phyloP scores from a whole-genome alignment of 176 grass and related monocot species.

The Aegilops speltoides region DNA sequence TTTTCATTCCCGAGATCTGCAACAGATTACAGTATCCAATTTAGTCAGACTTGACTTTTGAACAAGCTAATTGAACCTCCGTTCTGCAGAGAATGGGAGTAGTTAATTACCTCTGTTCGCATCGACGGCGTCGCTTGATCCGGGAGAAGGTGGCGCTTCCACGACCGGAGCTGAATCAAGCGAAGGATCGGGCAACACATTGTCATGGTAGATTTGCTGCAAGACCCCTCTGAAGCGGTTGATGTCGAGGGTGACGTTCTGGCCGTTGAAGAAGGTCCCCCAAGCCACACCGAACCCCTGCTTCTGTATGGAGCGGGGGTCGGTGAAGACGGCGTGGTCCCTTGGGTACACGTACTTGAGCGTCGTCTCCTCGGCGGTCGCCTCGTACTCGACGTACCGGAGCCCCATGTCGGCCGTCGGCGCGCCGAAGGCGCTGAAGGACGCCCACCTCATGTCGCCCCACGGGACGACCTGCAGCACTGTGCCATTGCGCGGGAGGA shows the following conservation, averaged over 20 bases:
- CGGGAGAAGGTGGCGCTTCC: neutral
- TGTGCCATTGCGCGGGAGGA: conserved; percentile 37
- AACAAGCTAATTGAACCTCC: neutral
- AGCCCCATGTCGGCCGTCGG: conserved; percentile 58
- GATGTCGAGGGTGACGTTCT: conserved; percentile 70
- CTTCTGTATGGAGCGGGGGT: conserved; percentile 48
- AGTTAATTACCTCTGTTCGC: conserved; percentile 7
- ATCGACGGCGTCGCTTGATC: neutral
- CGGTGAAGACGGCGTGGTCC: conserved; percentile 55
- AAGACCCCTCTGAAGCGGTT: conserved; percentile 37
- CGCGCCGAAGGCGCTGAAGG: conserved; percentile 46
- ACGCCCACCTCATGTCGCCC: conserved; percentile 43
- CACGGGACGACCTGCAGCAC: conserved; percentile 72
- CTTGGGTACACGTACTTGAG: conserved; percentile 53
- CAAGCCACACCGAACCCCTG: conserved; percentile 34
- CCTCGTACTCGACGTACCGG: conserved; percentile 75
- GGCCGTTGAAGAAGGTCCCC: conserved; percentile 44
- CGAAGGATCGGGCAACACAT: neutral
- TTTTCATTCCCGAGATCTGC: conserved; percentile 13
- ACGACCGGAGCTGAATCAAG: neutral
- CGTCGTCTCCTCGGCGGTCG: conserved; percentile 57
- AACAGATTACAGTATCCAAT: neutral
- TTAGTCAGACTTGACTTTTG: neutral
- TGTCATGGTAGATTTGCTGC: conserved; percentile 32
- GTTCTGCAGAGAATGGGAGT: neutral